phyloP scores from a whole-genome alignment of 768 basidiomycete genomes.

The Amanita phalloides region DNA sequence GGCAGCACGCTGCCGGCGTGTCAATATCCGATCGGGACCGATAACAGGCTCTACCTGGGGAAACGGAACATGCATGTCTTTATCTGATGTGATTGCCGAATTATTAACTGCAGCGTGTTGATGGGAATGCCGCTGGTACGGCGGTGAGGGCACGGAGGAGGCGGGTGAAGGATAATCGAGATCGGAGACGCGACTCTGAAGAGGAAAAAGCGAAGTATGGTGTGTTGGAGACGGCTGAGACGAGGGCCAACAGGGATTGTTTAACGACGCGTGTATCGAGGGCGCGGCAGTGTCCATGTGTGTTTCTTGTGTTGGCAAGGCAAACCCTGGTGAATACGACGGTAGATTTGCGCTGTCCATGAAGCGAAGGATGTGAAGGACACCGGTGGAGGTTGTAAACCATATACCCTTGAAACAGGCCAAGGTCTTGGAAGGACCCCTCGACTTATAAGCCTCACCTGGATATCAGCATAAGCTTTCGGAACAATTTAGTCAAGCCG shows the following conservation, averaged over 20 bases:
- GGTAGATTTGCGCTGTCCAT: slow-evolving; percentile 4
- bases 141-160: slow-evolving; percentile 25
- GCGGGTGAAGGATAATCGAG: slow-evolving; percentile 29
- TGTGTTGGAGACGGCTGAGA: slow-evolving; percentile 3
- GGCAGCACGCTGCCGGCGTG: slow-evolving; percentile 30
- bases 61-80: slow-evolving; percentile 16
- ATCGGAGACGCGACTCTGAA: slow-evolving; percentile 17
- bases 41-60: slow-evolving; percentile 38
- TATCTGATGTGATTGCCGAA: slow-evolving; percentile 11
- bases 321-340: background rate
- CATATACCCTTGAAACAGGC: slow-evolving; percentile 6
- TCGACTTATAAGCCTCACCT: slow-evolving; percentile 7
- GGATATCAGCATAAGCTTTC: slow-evolving; percentile 9
- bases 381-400: background rate
- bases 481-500: slow-evolving; percentile 12
- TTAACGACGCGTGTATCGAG: slow-evolving; percentile 16
- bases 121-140: slow-evolving; percentile 15
- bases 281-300: slow-evolving; percentile 3
- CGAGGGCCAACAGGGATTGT: slow-evolving; percentile 6
- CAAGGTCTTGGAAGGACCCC: slow-evolving; percentile 6
- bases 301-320: background rate
- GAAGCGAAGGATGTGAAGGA: slow-evolving; percentile 1
- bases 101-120: slow-evolving; percentile 17
- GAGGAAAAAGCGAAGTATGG: slow-evolving; percentile 10
- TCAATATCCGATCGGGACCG: slow-evolving; percentile 35